phyloP scores from a whole-genome alignment of 768 basidiomycete species.

The Tricholoma terreum region DNA sequence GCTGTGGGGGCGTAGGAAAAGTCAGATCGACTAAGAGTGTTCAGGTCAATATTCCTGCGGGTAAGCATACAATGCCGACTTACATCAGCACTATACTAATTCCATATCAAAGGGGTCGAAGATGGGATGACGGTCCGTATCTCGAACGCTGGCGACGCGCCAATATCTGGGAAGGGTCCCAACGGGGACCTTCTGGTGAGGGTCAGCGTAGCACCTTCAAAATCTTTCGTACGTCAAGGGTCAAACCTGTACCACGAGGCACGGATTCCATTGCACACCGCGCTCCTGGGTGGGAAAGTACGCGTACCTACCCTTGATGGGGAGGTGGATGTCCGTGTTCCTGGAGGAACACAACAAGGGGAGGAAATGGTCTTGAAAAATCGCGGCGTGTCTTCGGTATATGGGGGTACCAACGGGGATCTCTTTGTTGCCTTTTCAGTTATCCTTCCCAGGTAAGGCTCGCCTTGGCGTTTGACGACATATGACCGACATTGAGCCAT shows the following conservation, averaged over 20 bases:
- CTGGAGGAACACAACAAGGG: slow-evolving; percentile 91
- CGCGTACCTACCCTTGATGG: slow-evolving; percentile 94
- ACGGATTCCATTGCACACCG: slow-evolving; percentile 85
- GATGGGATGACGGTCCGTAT: slow-evolving; percentile 91
- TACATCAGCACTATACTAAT: slow-evolving; percentile 6
- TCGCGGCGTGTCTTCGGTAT: slow-evolving; percentile 71
- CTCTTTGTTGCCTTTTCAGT: slow-evolving; percentile 87
- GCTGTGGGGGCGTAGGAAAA: slow-evolving; percentile 86
- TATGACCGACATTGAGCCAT: slow-evolving; percentile 8
- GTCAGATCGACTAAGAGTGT: slow-evolving; percentile 76
- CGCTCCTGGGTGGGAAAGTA: slow-evolving; percentile 89
- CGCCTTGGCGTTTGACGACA: not conserved
- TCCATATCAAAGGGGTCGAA: slow-evolving; percentile 66
- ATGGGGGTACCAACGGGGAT: slow-evolving; percentile 67
- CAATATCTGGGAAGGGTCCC: slow-evolving; percentile 72
- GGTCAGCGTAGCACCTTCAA: slow-evolving; percentile 79
- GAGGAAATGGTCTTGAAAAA: slow-evolving; percentile 95
- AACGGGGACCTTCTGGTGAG: slow-evolving; percentile 86
- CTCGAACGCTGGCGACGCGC: slow-evolving; percentile 78
- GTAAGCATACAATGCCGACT: slow-evolving; percentile 40
- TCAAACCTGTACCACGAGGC: slow-evolving; percentile 87
- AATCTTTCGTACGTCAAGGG: slow-evolving; percentile 87
- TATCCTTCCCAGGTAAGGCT: slow-evolving; percentile 80
- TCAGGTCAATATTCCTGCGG: slow-evolving; percentile 81
- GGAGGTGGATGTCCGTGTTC: slow-evolving; percentile 91